Evolutionary conservation across 306 rosid species (phyloP).

Genomic region (Gastrolobium villosum): DNA sequence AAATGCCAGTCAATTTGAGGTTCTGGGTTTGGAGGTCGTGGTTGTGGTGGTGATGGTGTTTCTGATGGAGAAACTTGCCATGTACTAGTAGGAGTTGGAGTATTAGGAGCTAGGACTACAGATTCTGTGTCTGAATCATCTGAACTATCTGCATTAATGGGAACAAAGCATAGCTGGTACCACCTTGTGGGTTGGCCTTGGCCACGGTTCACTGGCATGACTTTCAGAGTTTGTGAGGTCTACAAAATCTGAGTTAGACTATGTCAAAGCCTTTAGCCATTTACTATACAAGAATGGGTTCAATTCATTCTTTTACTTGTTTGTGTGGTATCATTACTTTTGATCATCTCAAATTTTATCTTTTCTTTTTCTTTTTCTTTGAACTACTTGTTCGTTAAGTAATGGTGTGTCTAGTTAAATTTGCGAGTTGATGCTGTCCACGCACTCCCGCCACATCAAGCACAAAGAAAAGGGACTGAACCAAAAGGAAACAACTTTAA

Average conservation of each 20-base stretch:
- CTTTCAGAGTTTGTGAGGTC: neutral
- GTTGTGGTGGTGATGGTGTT: neutral
- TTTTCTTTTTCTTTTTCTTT: neutral
- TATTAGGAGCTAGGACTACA: neutral
- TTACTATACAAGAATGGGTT: neutral
- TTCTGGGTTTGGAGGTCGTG: neutral
- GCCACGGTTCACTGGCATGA: constrained; percentile 40
- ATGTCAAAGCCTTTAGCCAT: neutral
- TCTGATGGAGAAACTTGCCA: neutral
- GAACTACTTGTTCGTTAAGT: constrained; percentile 46
- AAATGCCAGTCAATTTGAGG: neutral
- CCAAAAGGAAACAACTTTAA: constrained; percentile 31
- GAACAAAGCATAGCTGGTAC: constrained; percentile 43
- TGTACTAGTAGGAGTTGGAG: constrained; percentile 29
- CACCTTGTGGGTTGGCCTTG: constrained; percentile 38
- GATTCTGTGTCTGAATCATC: constrained; percentile 51
- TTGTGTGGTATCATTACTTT: neutral
- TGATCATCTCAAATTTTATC: neutral
- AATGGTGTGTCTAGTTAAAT: constrained; percentile 13
- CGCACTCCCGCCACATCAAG: constrained; percentile 30
- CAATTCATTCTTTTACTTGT: constrained; percentile 25
- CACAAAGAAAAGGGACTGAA: constrained; percentile 31
- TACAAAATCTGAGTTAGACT: neutral
- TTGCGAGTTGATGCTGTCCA: constrained; percentile 30
- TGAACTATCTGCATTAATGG: constrained; percentile 35